Percentiles rank a stretch among this genome's conserved stretches.
Conservation (phyloP, 176 grass and related monocot species). For the Musa beccarii region DNA sequence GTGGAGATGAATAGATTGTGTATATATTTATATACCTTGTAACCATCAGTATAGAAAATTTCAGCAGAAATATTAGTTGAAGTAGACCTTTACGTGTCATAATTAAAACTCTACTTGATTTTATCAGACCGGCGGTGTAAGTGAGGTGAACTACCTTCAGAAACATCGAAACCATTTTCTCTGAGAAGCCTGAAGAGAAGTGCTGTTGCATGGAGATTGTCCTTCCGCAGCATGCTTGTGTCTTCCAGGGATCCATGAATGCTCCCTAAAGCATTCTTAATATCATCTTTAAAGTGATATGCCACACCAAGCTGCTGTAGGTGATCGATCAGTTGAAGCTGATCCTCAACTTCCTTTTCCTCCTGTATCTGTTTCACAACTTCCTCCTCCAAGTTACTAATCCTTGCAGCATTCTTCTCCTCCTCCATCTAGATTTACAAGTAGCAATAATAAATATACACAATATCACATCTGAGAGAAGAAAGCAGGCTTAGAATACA, state of each 20-base stretch:
- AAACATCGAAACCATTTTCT: constrained; percentile 15
- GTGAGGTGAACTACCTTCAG: constrained; percentile 8
- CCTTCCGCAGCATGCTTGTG: neutral
- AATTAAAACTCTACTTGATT: neutral
- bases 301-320: constrained; percentile 16
- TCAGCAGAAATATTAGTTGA: neutral
- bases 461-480: too few species aligned
- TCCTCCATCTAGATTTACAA: neutral
- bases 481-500: too few species aligned
- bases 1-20: too few species aligned
- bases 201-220: neutral
- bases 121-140: neutral
- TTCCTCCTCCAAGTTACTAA: neutral
- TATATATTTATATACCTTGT: too few species aligned
- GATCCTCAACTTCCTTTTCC: constrained; percentile 5
- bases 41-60: too few species aligned
- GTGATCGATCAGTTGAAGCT: neutral
- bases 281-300: constrained; percentile 28
- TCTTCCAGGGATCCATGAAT: neutral
- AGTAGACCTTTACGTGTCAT: neutral
- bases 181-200: constrained; percentile 22
- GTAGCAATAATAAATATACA: too few species aligned
- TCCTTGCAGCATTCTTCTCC: neutral
- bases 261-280: neutral
- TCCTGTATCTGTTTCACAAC: neutral